Evolutionary conservation across 2,329 filamentous ascomycete genomes (phyloP).

Genomic region (Xylariaceae sp.): DNA sequence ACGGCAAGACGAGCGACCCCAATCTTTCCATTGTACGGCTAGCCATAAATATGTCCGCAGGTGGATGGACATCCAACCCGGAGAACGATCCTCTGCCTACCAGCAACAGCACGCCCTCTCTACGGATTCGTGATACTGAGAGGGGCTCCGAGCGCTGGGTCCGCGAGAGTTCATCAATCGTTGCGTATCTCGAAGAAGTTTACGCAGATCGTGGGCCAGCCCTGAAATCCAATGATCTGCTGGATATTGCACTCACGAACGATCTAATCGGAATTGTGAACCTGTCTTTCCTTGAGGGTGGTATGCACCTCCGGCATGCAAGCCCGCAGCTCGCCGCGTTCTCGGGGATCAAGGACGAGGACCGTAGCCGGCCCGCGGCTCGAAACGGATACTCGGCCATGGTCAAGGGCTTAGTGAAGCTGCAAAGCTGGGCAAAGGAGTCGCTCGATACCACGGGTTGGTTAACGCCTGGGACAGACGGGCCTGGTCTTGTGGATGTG

Average conservation of each 20-base stretch:
- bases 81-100: slow-evolving; percentile 27
- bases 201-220: slow-evolving; percentile 10
- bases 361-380: slow-evolving; percentile 24
- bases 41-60: background rate
- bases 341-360: slow-evolving; percentile 17
- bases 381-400: slow-evolving; percentile 19
- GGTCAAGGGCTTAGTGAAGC: slow-evolving; percentile 18
- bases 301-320: slow-evolving; percentile 26
- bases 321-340: slow-evolving; percentile 19
- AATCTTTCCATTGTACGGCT: slow-evolving; percentile 25
- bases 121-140: slow-evolving; percentile 25
- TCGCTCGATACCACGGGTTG: slow-evolving; percentile 26
- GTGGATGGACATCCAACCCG: slow-evolving; percentile 12
- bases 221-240: background rate
- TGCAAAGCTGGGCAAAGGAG: slow-evolving; percentile 21
- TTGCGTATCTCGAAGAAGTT: slow-evolving; percentile 27
- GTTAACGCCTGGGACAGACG: slow-evolving; percentile 30
- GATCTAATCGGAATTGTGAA: slow-evolving; percentile 28
- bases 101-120: slow-evolving; percentile 23
- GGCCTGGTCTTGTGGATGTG: slow-evolving; percentile 30
- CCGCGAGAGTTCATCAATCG: slow-evolving; percentile 30
- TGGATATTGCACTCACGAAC: slow-evolving; percentile 14
- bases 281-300: slow-evolving; percentile 13
- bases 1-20: slow-evolving; percentile 19
- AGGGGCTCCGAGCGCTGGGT: slow-evolving; percentile 22